Evolutionary conservation across 2,329 filamentous ascomycete species (phyloP), one percentile per base, ranked within the genome.

Genomic region (Davidsoniella virescens): DNA sequence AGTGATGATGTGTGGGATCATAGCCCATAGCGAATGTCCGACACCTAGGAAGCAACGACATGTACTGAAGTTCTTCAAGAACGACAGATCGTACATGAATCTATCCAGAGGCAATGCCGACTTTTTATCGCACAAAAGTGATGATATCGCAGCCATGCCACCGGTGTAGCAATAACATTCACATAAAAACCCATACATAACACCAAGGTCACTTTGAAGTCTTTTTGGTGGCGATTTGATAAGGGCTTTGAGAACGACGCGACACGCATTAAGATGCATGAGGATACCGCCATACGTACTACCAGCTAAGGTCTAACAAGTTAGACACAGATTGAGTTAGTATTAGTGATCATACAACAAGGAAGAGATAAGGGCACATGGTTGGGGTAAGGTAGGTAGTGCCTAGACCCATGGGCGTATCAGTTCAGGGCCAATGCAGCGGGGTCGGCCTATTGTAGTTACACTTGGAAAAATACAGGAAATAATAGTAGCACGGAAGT

Each of bases 181-280:
- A 29, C 46, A 47, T 12, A 53, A n/a, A 16, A 53, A 53, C 5
- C 52, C 52, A 50, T 50, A 53, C 43, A 53, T 50, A 9, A 47
- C 17, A 7, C 47, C 47, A 23, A 48, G 33, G 20, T 50, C 47
- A 2, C 47, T 43, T 6, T 36, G 4, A 4, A 44, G 29, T 12
- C 43, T 33, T 5, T 39, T 39, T 17, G 44, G 39, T 9, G 38
- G 39, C 17, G 50, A 23, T 7, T 39, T 18, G 17, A 53, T 17
- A 4, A 50, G 37, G 4, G 48, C 38, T 5, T 45, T 16, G 3
- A 53, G 36, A 8, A 48, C 48, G n/a, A 40, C 44, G 20, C 52
- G 52, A 37, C 47, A 50, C 3, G 52, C 52, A 17, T 37, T 45
- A 14, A 53, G 39, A 16, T 53, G 52, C 52, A 53, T 53, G 1